phyloP scores from a whole-genome alignment of 75 land plant genomes.

The Ceratopteris richardii region DNA sequence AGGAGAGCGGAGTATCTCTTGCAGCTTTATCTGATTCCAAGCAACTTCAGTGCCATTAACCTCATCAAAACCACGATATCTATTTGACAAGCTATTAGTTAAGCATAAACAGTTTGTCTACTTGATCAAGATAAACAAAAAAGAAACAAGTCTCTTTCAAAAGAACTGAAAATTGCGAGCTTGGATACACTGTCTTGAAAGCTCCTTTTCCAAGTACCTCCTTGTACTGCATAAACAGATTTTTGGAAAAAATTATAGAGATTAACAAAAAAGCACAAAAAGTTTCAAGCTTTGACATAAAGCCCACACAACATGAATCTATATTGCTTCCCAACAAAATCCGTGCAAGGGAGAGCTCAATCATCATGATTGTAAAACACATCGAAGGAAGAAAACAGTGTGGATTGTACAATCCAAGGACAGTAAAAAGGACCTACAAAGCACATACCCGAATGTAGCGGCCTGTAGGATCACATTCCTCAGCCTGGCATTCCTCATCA shows the following conservation, averaged over 20 bases:
- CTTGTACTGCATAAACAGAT: slow-evolving; percentile 51
- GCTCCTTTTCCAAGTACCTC: slow-evolving; percentile 81
- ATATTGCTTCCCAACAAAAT: too few species aligned
- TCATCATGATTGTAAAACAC: too few species aligned
- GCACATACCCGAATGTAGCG: neutral
- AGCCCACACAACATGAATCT: too few species aligned
- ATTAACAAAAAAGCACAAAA: neutral
- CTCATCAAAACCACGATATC: slow-evolving; percentile 80
- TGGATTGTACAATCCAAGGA: too few species aligned
- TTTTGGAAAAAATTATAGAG: slow-evolving; percentile 1
- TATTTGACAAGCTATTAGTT: slow-evolving; percentile 6
- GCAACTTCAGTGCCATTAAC: slow-evolving; percentile 79
- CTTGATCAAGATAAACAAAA: neutral
- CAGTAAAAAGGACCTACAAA: neutral
- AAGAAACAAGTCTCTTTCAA: neutral
- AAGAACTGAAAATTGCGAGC: neutral
- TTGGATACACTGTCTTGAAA: slow-evolving; percentile 91
- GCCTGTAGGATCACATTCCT: slow-evolving; percentile 1
- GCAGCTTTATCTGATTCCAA: slow-evolving; percentile 76
- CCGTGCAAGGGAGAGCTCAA: too few species aligned
- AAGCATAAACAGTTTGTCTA: neutral
- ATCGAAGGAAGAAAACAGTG: too few species aligned
- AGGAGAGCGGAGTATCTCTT: slow-evolving; percentile 56
- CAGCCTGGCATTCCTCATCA: neutral
- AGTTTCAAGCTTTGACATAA: too few species aligned